Conservation (phyloP, 805 yeast species). For the Tetrapisispora namnaoensis region DNA sequence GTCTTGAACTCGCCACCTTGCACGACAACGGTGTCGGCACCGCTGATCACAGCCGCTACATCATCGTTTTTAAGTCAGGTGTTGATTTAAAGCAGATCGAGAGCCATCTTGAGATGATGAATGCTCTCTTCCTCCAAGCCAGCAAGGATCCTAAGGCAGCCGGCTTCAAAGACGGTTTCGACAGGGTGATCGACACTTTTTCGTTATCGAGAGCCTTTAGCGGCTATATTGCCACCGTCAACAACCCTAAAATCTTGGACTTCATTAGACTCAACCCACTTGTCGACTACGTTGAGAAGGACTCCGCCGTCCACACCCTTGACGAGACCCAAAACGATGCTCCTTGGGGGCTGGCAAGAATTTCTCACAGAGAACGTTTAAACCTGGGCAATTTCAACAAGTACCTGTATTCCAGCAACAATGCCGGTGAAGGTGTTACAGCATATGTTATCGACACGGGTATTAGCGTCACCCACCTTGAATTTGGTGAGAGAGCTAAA, state of each 20-base stretch:
- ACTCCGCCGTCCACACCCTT: slow-evolving; percentile 56
- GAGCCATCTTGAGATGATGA: slow-evolving; percentile 62
- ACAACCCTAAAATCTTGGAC: slow-evolving; percentile 56
- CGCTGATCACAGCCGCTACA: slow-evolving; percentile 56
- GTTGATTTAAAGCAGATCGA: slow-evolving; percentile 42
- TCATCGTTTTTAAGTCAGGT: slow-evolving; percentile 70
- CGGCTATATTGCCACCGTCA: slow-evolving; percentile 84
- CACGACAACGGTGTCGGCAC: slow-evolving; percentile 22
- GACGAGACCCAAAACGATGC: slow-evolving; percentile 68
- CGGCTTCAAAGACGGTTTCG: slow-evolving; percentile 61
- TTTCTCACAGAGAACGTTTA: slow-evolving; percentile 69
- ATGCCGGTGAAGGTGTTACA: slow-evolving; percentile 76
- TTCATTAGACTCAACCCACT: slow-evolving; percentile 57
- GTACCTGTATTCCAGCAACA: slow-evolving; percentile 52
- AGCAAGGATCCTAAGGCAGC: neutral
- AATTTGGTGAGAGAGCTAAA: slow-evolving; percentile 72
- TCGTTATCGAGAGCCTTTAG: slow-evolving; percentile 51
- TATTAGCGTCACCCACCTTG: slow-evolving; percentile 61
- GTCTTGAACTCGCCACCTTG: slow-evolving; percentile 35
- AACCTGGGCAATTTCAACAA: slow-evolving; percentile 62
- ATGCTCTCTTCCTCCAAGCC: slow-evolving; percentile 39
- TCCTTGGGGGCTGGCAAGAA: slow-evolving; percentile 91
- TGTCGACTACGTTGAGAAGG: slow-evolving; percentile 65
- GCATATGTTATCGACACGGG: slow-evolving; percentile 90
- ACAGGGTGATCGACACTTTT: slow-evolving; percentile 44